Evolutionary conservation across 169 alveolate species (phyloP).

Genomic region (Cryptosporidium tyzzeri): DNA sequence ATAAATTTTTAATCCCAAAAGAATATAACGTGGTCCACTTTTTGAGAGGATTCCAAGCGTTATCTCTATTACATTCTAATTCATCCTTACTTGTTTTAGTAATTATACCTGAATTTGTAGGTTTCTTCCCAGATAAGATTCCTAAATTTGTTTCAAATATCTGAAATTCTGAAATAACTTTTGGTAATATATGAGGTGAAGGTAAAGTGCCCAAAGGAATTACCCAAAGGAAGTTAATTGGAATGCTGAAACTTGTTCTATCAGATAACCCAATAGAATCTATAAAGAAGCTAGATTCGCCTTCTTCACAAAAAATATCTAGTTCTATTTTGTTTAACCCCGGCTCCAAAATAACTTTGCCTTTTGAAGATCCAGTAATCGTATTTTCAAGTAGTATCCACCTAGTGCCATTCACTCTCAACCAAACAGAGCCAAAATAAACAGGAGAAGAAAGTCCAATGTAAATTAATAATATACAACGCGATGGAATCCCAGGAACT

Average conservation of each 20-base stretch:
- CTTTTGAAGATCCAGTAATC: not conserved
- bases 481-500: conserved; percentile 35
- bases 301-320: conserved; percentile 27
- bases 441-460: conserved; percentile 30
- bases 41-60: conserved; percentile 68
- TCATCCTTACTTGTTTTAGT: conserved; percentile 16
- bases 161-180: conserved; percentile 36
- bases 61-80: conserved; percentile 27
- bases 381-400: conserved; percentile 54
- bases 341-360: conserved; percentile 21
- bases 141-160: not conserved
- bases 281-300: not conserved
- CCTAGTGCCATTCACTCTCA: conserved; percentile 25
- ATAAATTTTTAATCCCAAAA: conserved; percentile 1
- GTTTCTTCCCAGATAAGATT: not conserved
- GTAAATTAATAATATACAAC: conserved; percentile 6
- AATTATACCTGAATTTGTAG: not conserved
- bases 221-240: conserved; percentile 69
- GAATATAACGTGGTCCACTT: conserved; percentile 55
- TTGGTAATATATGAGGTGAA: conserved; percentile 71
- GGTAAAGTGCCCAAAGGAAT: conserved; percentile 65
- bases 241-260: conserved; percentile 5
- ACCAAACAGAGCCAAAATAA: conserved; percentile 31
- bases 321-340: conserved; percentile 53
- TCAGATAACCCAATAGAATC: conserved; percentile 59